These are phyloP conservation scores for Emergomyces orientalis DNA, from an alignment of 2,329 filamentous ascomycete genomes.

Conservation along the genomic window DNA sequence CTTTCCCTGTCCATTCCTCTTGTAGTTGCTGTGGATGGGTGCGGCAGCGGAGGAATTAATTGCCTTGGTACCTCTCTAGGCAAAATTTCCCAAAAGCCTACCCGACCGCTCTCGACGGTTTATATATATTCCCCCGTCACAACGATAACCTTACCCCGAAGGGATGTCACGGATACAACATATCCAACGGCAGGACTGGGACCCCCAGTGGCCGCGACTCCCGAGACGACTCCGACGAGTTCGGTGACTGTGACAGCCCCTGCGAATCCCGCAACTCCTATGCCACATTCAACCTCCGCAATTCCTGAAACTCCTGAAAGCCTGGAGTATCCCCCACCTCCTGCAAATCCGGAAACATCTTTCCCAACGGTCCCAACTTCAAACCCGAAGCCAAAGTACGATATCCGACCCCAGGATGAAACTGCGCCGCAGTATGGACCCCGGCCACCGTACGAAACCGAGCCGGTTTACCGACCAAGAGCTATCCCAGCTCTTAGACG, in stretches of 20 bases:
- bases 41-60: not conserved
- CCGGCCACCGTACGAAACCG: not conserved
- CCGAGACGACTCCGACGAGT: not conserved
- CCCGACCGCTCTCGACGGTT: not conserved
- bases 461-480: not conserved
- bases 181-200: not conserved
- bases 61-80: not conserved
- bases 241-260: not conserved
- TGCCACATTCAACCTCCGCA: not conserved
- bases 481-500: not conserved
- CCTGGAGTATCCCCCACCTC: not conserved
- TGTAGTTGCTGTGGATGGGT: not conserved
- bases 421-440: not conserved
- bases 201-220: not conserved
- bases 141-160: not conserved
- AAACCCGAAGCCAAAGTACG: not conserved
- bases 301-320: not conserved
- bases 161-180: not conserved
- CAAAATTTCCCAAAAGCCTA: not conserved
- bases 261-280: not conserved
- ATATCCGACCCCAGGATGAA: not conserved
- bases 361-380: not conserved
- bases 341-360: not conserved
- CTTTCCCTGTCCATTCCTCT: not conserved
- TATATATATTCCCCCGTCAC: not conserved